These are phyloP conservation scores for Chenopodium suecicum DNA, from an alignment of 148 eudicot genomes.

Conservation along the genomic window DNA sequence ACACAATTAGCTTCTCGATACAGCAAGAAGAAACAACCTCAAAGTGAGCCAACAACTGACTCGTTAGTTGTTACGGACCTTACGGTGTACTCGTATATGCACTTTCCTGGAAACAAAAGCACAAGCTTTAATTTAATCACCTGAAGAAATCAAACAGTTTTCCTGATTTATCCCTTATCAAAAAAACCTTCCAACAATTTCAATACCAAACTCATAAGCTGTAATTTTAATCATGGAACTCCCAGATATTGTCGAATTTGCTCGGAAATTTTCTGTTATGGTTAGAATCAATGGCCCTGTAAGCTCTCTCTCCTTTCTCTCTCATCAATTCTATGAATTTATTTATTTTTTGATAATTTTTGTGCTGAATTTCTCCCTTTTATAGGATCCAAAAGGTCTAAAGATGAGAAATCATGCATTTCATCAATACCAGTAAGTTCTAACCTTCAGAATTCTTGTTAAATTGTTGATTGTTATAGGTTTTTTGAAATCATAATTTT, in stretches of 20 bases:
- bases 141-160: background rate
- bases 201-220: background rate
- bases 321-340: background rate
- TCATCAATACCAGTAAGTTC: slow-evolving; percentile 69
- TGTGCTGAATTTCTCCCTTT: slow-evolving; percentile 3
- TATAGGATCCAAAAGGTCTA: slow-evolving; percentile 91
- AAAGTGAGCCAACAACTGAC: too few relatives aligned
- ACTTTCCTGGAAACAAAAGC: too few relatives aligned
- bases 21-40: too few relatives aligned
- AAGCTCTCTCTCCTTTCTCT: slow-evolving; percentile 30
- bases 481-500: too few relatives aligned
- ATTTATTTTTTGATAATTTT: background rate
- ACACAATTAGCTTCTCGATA: too few relatives aligned
- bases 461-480: background rate
- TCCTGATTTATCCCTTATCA: background rate
- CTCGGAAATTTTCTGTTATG: slow-evolving; percentile 72
- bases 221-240: slow-evolving; percentile 46
- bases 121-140: background rate
- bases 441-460: background rate
- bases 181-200: background rate
- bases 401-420: slow-evolving; percentile 93
- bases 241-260: slow-evolving; percentile 67
- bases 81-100: too few relatives aligned
- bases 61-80: too few relatives aligned
- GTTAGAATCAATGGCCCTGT: slow-evolving; percentile 82